Evolutionary conservation across 257 asterid species (phyloP), one percentile per base, ranked within the genome.

Genomic region (Nicotiana obtusifolia): DNA sequence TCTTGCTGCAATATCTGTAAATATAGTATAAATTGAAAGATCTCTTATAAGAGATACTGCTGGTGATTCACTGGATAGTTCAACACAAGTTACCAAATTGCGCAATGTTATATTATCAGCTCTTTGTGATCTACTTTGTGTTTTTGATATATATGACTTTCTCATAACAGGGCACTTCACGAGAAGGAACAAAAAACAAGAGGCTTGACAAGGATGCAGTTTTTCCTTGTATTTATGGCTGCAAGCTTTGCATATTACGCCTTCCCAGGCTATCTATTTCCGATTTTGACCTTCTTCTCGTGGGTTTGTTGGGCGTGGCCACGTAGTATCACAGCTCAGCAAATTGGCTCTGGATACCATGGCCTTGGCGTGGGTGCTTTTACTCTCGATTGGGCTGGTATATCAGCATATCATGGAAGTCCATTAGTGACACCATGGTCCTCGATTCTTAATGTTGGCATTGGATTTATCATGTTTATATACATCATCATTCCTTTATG

Each of bases 301-400:
- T 96, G 98, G 99, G 97, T 96, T 7, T 96, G 99, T 81, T 96
- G 99, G 99, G 94, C 81, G 6, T 96, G 92, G 90, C 99, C 99
- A 52, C 90, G 41, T 30, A 96, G 97, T 84, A 92, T 96, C 82
- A 94, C 98, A 0, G 99, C 98, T 22, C 99, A 96, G 88, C 99
- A 96, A 84, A 92, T 96, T 26, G 99, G 98, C 10, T 96, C 99
- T 0, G 98, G 97, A 0, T 93, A 96, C 88, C 97, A 92, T 44
- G 99, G 99, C 4, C 97, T 96, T 13, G 99, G 99, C 4, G 71
- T 96, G 85, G 99, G 99, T 19, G 98, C 98, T n/a, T 94, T 96
- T 90, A 96, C 98, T 33, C 95, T 96, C 3, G 99, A 96, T 82
- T 96, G 99, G 99, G 99, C 99, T 0, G 99, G 99, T 14, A 96